phyloP scores from a whole-genome alignment of 495 filamentous ascomycete species.

The Staphylotrichum longicolle region DNA sequence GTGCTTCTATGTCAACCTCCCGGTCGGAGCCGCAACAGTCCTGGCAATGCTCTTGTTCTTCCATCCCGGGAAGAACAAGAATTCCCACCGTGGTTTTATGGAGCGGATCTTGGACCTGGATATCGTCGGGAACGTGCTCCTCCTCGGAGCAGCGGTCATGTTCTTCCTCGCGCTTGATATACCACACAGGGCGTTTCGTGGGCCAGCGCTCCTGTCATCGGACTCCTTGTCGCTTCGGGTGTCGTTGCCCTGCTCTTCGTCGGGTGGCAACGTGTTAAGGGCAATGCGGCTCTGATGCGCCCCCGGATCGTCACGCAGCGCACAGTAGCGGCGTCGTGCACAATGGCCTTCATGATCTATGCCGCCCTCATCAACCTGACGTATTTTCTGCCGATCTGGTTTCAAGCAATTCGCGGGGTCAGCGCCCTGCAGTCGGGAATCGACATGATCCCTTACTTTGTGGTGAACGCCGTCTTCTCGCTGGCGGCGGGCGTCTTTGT shows the following conservation, averaged over 20 bases:
- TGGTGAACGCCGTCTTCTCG: slow-evolving; percentile 55
- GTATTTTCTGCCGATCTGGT: slow-evolving; percentile 56
- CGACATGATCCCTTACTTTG: slow-evolving; percentile 63
- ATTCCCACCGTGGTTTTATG: slow-evolving; percentile 21
- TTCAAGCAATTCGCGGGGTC: slow-evolving; percentile 69
- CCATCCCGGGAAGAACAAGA: slow-evolving; percentile 29
- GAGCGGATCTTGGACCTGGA: slow-evolving; percentile 46
- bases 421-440: slow-evolving; percentile 65
- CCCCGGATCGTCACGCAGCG: slow-evolving; percentile 53
- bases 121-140: slow-evolving; percentile 45
- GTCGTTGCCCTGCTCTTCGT: slow-evolving; percentile 22
- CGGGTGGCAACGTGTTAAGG: slow-evolving; percentile 21
- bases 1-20: slow-evolving; percentile 57
- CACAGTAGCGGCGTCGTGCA: slow-evolving; percentile 53
- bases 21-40: slow-evolving; percentile 40
- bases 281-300: slow-evolving; percentile 37
- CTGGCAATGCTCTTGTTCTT: slow-evolving; percentile 45
- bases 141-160: slow-evolving; percentile 44
- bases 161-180: slow-evolving; percentile 48
- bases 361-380: slow-evolving; percentile 57
- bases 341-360: slow-evolving; percentile 40
- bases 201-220: slow-evolving; percentile 35
- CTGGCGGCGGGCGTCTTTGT: slow-evolving; percentile 49
- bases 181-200: slow-evolving; percentile 48
- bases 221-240: slow-evolving; percentile 46